Conservation (phyloP, 345 rosid species). For the Rhodamnia argentea region DNA sequence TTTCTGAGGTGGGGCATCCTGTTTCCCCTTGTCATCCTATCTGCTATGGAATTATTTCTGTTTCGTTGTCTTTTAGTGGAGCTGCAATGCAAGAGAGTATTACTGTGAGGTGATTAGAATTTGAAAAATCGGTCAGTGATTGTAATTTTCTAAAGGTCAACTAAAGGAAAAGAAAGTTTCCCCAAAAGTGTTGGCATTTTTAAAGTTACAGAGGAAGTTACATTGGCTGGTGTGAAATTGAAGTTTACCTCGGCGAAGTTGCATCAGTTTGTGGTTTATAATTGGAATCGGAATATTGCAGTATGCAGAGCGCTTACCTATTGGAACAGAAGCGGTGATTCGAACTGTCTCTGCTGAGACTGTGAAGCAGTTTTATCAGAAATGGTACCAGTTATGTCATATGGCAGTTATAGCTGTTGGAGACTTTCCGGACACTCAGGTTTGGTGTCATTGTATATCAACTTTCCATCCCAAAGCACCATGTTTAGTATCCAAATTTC, state of each 20-base stretch:
- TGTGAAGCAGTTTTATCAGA: slow-evolving; percentile 60
- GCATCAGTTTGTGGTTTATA: background rate
- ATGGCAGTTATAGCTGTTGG: slow-evolving; percentile 97
- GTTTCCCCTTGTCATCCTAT: background rate
- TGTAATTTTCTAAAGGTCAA: background rate
- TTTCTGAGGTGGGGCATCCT: background rate
- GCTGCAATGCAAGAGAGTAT: background rate
- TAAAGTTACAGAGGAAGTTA: background rate
- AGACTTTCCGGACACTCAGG: slow-evolving; percentile 83
- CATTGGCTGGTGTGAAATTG: background rate
- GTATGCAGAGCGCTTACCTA: slow-evolving; percentile 93
- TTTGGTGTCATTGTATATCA: slow-evolving; percentile 14
- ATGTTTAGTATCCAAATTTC: background rate
- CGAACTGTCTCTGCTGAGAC: slow-evolving; percentile 66
- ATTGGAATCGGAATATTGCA: slow-evolving; percentile 16
- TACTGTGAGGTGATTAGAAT: background rate
- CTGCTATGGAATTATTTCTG: background rate
- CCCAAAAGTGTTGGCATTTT: background rate
- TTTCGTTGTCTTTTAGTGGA: background rate
- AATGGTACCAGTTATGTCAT: slow-evolving; percentile 77
- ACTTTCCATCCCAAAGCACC: background rate
- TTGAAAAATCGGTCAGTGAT: background rate
- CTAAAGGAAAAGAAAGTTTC: background rate
- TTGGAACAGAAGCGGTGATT: slow-evolving; percentile 87
- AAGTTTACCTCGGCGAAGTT: background rate